Evolutionary conservation across 805 yeast species (phyloP).

Genomic region (Candida ovalis): DNA sequence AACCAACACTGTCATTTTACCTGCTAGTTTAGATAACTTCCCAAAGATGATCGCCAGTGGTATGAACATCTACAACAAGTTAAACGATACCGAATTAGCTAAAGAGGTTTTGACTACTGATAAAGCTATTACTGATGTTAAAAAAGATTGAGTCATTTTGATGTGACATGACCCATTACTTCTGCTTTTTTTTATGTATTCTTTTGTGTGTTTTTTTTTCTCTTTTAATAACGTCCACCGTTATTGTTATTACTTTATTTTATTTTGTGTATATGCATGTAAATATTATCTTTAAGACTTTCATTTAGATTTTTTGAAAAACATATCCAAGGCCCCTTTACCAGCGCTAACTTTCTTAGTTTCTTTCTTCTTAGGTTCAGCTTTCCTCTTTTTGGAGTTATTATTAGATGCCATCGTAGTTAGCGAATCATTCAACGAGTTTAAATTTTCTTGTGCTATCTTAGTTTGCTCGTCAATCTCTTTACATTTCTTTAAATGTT

Average conservation of each 20-base stretch:
- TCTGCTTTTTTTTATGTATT: too few relatives aligned
- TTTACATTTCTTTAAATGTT: slow-evolving; percentile 18
- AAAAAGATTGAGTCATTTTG: background rate
- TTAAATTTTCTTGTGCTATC: slow-evolving; percentile 31
- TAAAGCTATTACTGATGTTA: background rate
- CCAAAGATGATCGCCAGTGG: slow-evolving; percentile 76
- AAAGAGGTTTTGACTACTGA: slow-evolving; percentile 16
- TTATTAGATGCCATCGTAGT: slow-evolving; percentile 9
- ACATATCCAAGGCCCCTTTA: slow-evolving; percentile 67
- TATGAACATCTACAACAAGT: slow-evolving; percentile 58
- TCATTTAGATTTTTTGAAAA: slow-evolving; percentile 42
- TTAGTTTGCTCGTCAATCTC: slow-evolving; percentile 18
- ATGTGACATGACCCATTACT: too few relatives aligned
- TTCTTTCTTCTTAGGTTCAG: slow-evolving; percentile 29
- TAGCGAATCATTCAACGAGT: slow-evolving; percentile 28
- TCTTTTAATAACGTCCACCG: background rate
- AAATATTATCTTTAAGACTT: background rate
- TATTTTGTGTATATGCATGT: background rate
- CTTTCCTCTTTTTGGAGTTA: slow-evolving; percentile 18
- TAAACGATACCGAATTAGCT: slow-evolving; percentile 33
- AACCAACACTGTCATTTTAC: slow-evolving; percentile 71
- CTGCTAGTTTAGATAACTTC: slow-evolving; percentile 71
- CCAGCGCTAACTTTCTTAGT: slow-evolving; percentile 46
- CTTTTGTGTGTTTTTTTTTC: background rate
- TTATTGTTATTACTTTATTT: background rate